Evolutionary conservation across 495 filamentous ascomycete genomes (phyloP).

Genomic region (Penicillium riverlandense): DNA sequence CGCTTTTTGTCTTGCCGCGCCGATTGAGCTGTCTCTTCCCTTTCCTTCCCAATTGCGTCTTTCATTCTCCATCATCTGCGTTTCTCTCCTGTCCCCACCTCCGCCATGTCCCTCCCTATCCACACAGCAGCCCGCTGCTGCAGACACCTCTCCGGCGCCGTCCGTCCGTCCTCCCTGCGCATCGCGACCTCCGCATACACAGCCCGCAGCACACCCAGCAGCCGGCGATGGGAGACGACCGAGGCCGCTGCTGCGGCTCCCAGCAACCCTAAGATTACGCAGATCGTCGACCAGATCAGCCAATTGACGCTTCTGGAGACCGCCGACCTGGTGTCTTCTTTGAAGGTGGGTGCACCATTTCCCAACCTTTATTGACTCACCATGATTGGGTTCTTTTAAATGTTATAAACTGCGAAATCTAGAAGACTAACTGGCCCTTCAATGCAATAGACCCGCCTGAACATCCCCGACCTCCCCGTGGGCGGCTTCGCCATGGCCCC

Average conservation of each 20-base stretch:
- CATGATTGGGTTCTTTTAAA: too few relatives aligned
- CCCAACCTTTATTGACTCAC: background rate
- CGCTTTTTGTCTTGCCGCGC: constrained; percentile 13
- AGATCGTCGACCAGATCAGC: constrained; percentile 96
- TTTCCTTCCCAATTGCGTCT: constrained; percentile 3
- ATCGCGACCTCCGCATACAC: constrained; percentile 38
- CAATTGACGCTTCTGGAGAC: constrained; percentile 97
- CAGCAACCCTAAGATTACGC: constrained; percentile 75
- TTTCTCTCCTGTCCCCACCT: constrained; percentile 1
- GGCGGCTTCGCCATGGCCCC: constrained; percentile 73
- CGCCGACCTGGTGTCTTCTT: constrained; percentile 81
- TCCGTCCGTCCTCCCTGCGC: constrained; percentile 38
- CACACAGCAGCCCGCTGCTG: constrained; percentile 39
- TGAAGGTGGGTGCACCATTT: constrained; percentile 60
- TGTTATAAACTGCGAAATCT: too few relatives aligned
- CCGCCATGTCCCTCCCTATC: constrained; percentile 36
- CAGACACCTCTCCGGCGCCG: constrained; percentile 39
- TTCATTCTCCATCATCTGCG: constrained; percentile 7
- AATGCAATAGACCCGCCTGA: constrained; percentile 70
- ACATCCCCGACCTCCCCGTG: constrained; percentile 95
- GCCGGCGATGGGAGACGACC: constrained; percentile 42
- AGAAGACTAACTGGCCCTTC: too few relatives aligned
- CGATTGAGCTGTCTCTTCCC: constrained; percentile 11
- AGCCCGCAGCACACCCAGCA: constrained; percentile 32
- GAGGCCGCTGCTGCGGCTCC: constrained; percentile 52